phyloP scores from a whole-genome alignment of 202 grass and related monocot genomes.

The Dendrocalamus latiflorus region DNA sequence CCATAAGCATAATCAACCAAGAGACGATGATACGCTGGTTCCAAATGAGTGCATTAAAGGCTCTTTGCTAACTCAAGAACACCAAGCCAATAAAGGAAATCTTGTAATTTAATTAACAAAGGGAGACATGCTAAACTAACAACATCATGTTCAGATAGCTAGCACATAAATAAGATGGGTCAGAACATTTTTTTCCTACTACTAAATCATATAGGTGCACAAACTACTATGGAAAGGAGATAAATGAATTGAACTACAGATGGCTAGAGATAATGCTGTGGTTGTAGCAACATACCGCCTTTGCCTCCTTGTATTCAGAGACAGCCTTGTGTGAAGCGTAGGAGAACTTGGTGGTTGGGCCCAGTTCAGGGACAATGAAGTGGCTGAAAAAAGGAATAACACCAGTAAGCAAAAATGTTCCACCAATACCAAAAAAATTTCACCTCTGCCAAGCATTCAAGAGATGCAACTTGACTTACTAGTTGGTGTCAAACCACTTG shows the following conservation, averaged over 20 bases:
- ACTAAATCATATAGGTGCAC: neutral
- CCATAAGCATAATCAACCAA: neutral
- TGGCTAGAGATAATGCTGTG: slow-evolving; percentile 3
- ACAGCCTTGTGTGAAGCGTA: slow-evolving; percentile 97
- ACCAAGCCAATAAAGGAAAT: neutral
- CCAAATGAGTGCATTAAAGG: neutral
- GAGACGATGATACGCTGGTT: neutral
- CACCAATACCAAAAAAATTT: slow-evolving; percentile 33
- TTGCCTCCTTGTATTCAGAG: slow-evolving; percentile 95
- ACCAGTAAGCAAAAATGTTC: slow-evolving; percentile 14
- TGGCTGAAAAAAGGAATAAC: slow-evolving; percentile 49
- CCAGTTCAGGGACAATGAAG: slow-evolving; percentile 96
- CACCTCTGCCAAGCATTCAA: slow-evolving; percentile 57
- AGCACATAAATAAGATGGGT: neutral
- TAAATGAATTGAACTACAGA: neutral
- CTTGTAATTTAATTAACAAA: neutral
- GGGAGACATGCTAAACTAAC: neutral
- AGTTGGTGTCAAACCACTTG: slow-evolving; percentile 99
- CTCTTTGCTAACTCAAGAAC: neutral
- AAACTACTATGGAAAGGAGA: neutral
- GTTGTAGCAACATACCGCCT: slow-evolving; percentile 57
- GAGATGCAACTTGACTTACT: slow-evolving; percentile 49
- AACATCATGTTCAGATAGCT: neutral
- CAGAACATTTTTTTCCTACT: neutral
- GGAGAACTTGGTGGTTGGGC: slow-evolving; percentile 77